A percentile compares a stretch with the other conserved stretches of the same genome.
These are phyloP conservation scores for Phytophthora boehmeriae DNA, from an alignment of 352 stramenopile genomes.

Conservation along the genomic window DNA sequence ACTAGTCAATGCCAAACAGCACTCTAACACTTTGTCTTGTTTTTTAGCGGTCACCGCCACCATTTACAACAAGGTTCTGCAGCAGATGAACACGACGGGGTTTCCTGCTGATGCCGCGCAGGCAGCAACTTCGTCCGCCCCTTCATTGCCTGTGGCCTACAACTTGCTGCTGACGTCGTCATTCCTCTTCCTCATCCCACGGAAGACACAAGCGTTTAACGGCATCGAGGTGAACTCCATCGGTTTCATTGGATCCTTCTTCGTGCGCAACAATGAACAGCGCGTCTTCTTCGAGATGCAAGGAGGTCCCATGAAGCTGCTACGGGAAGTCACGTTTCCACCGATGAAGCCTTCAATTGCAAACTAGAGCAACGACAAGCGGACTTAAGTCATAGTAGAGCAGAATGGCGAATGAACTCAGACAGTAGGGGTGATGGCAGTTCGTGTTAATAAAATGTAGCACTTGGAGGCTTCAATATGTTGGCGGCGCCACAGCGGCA, in stretches of 20 bases:
- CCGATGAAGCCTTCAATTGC: conserved; percentile 6
- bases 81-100: conserved; percentile 42
- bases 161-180: conserved; percentile 78
- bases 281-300: conserved; percentile 55
- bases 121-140: background rate
- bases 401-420: too few species aligned
- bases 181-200: conserved; percentile 77
- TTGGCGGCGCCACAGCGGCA: conserved; percentile 6
- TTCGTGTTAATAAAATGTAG: conserved; percentile 34
- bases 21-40: background rate
- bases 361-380: conserved; percentile 7
- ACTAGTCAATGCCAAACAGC: background rate
- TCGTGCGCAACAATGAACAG: conserved; percentile 69
- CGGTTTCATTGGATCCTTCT: conserved; percentile 84
- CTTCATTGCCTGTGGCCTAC: conserved; percentile 57
- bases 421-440: conserved; percentile 32
- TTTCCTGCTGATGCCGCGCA: conserved; percentile 32
- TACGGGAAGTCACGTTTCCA: conserved; percentile 71
- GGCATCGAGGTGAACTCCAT: conserved; percentile 88
- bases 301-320: conserved; percentile 57
- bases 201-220: conserved; percentile 50
- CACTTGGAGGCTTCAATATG: conserved; percentile 18
- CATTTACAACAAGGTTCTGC: conserved; percentile 58
- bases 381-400: conserved; percentile 12
- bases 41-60: conserved; percentile 36